A percentile compares a stretch with the other conserved stretches of the same genome.
Conservation (phyloP, 73 alveolate genomes). For the Breviolum minutum region DNA sequence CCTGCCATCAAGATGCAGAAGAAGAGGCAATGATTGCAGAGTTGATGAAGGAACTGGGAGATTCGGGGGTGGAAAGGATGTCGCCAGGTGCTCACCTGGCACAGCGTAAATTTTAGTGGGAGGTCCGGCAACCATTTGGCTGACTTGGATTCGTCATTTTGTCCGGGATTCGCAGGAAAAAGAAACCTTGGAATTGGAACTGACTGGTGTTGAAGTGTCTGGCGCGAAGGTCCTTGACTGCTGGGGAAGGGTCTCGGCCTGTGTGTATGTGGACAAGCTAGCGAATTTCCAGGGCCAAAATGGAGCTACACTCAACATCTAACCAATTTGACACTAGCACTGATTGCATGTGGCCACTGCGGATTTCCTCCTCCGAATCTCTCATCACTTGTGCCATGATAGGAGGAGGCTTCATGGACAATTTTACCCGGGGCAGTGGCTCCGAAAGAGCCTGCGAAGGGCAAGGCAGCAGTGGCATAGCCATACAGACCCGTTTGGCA, state of each 20-base stretch:
- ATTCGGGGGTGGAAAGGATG: neutral
- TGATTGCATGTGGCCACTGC: no score
- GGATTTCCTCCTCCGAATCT: no score
- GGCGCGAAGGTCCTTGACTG: neutral
- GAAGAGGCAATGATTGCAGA: constrained; percentile 50
- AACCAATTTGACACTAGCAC: no score
- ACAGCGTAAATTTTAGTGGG: neutral
- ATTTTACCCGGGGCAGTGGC: neutral
- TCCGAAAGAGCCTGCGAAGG: neutral
- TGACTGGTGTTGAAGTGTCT: neutral
- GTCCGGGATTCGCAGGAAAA: neutral
- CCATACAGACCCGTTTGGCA: no score
- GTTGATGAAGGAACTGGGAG: constrained; percentile 14
- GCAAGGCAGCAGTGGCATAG: no score
- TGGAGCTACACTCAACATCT: no score
- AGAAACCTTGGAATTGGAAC: constrained; percentile 1
- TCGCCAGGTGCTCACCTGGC: neutral
- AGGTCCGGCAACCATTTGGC: neutral
- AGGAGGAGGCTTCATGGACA: neutral
- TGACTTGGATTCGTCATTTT: neutral
- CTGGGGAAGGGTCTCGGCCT: neutral
- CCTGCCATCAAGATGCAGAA: neutral
- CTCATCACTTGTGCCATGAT: no score
- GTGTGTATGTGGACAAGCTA: no score
- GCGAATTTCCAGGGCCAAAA: no score